Evolutionary conservation across 1,284 basidiomycete species (phyloP).

Genomic region (Malassezia furfur): DNA sequence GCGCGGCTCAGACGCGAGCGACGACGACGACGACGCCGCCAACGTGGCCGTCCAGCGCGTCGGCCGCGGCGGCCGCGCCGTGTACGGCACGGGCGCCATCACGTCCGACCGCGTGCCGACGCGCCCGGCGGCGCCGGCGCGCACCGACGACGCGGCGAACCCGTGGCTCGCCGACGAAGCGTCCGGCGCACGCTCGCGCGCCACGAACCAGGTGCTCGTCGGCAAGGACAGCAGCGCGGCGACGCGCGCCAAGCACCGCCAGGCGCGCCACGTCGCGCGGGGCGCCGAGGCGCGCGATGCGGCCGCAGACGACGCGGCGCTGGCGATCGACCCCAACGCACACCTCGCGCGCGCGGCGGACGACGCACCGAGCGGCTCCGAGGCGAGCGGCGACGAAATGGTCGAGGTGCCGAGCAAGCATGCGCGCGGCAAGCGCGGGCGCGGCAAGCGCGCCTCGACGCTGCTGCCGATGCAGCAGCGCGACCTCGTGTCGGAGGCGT

Average conservation of each 20-base stretch:
- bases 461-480: constrained; percentile 56
- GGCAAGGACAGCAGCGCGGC: constrained; percentile 16
- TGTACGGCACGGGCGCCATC: constrained; percentile 22
- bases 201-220: constrained; percentile 19
- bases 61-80: constrained; percentile 26
- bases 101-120: background rate
- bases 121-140: background rate
- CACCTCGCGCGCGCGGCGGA: constrained; percentile 2
- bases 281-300: constrained; percentile 18
- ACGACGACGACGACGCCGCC: constrained; percentile 13
- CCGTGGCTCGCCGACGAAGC: constrained; percentile 8
- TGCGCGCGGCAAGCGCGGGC: constrained; percentile 6
- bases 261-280: constrained; percentile 19
- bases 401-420: constrained; percentile 1
- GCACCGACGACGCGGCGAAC: background rate
- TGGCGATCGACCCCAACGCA: constrained; percentile 21
- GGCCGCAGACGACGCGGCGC: constrained; percentile 19
- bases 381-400: constrained; percentile 11
- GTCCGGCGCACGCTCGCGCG: background rate
- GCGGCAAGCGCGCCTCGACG: background rate
- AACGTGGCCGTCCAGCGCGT: constrained; percentile 13
- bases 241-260: constrained; percentile 20
- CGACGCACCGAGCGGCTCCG: background rate
- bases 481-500: constrained; percentile 82
- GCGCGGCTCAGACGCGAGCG: constrained; percentile 17